Evolutionary conservation across 1,284 basidiomycete genomes (phyloP).

Genomic region (Cryptococcus depauperatus): DNA sequence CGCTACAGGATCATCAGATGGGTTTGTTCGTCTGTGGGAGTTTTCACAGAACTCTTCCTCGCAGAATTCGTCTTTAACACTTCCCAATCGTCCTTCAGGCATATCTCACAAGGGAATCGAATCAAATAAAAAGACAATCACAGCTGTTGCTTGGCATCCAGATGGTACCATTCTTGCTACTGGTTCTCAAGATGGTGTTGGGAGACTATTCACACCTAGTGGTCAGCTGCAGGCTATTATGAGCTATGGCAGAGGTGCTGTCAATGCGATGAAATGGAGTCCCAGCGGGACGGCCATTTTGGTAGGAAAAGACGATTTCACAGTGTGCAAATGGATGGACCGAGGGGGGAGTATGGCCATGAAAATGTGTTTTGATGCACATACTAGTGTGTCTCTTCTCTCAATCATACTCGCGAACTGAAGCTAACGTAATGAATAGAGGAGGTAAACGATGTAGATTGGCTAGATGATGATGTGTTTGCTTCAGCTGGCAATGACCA

Average conservation of each 20-base stretch:
- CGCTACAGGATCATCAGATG: slow-evolving; percentile 31
- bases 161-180: slow-evolving; percentile 39
- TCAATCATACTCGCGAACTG: neutral
- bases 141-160: slow-evolving; percentile 35
- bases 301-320: slow-evolving; percentile 32
- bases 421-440: slow-evolving; percentile 11
- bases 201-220: slow-evolving; percentile 36
- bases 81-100: slow-evolving; percentile 15
- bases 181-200: slow-evolving; percentile 31
- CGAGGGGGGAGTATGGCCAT: slow-evolving; percentile 19
- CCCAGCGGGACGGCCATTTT: slow-evolving; percentile 33
- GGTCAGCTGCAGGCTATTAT: slow-evolving; percentile 39
- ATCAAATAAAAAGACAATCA: slow-evolving; percentile 30
- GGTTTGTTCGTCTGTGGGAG: slow-evolving; percentile 36
- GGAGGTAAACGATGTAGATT: slow-evolving; percentile 43
- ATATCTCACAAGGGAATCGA: slow-evolving; percentile 38
- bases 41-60: slow-evolving; percentile 12
- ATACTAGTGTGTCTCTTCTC: slow-evolving; percentile 26
- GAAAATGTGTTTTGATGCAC: slow-evolving; percentile 26
- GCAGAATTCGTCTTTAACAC: slow-evolving; percentile 3
- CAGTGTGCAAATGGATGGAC: slow-evolving; percentile 18
- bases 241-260: slow-evolving; percentile 32
- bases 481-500: slow-evolving; percentile 39
- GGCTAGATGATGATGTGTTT: slow-evolving; percentile 42
- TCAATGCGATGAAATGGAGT: slow-evolving; percentile 37